These are phyloP conservation scores for Sporisorium scitamineum DNA, from an alignment of 1,284 basidiomycete genomes.

Conservation along the genomic window DNA sequence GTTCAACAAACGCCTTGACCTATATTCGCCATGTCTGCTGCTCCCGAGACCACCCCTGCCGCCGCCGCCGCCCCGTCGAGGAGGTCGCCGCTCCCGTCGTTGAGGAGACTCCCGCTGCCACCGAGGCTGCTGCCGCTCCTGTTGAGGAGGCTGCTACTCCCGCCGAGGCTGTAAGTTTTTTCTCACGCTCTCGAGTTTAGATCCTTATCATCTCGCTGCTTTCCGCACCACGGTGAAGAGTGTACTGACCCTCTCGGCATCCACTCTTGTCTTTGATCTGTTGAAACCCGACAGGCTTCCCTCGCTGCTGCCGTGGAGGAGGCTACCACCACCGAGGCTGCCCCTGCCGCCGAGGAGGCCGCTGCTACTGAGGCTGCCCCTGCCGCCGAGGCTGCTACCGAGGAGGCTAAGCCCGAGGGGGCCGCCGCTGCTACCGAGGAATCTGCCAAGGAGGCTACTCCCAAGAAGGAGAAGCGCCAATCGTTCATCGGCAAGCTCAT, in stretches of 20 bases:
- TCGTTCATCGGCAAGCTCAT: constrained; percentile 55
- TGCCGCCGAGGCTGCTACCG: constrained; percentile 15
- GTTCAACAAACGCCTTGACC: constrained; percentile 6
- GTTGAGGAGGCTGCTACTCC: constrained; percentile 37
- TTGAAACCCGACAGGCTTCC: constrained; percentile 6
- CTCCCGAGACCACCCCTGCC: constrained; percentile 44
- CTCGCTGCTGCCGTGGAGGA: constrained; percentile 18
- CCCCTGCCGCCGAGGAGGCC: constrained; percentile 36
- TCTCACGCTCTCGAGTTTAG: not conserved
- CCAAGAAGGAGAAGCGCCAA: constrained; percentile 65
- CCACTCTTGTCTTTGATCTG: not conserved
- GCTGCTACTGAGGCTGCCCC: constrained; percentile 18
- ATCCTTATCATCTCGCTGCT: not conserved
- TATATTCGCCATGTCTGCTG: constrained; percentile 47
- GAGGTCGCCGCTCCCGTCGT: constrained; percentile 41
- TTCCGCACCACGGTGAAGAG: not conserved
- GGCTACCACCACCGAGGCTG: constrained; percentile 13
- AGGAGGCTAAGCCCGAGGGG: constrained; percentile 28
- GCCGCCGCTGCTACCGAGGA: constrained; percentile 39
- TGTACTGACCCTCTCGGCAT: not conserved
- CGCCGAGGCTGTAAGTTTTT: constrained; percentile 27
- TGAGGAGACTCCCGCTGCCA: constrained; percentile 24
- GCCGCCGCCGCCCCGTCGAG: constrained; percentile 34
- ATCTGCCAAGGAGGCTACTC: constrained; percentile 48
- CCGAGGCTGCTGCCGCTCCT: constrained; percentile 26